A percentile compares a stretch with the other conserved stretches of the same genome.
phyloP scores from a whole-genome alignment of 495 filamentous ascomycete genomes.

The Cercophora newfieldiana region DNA sequence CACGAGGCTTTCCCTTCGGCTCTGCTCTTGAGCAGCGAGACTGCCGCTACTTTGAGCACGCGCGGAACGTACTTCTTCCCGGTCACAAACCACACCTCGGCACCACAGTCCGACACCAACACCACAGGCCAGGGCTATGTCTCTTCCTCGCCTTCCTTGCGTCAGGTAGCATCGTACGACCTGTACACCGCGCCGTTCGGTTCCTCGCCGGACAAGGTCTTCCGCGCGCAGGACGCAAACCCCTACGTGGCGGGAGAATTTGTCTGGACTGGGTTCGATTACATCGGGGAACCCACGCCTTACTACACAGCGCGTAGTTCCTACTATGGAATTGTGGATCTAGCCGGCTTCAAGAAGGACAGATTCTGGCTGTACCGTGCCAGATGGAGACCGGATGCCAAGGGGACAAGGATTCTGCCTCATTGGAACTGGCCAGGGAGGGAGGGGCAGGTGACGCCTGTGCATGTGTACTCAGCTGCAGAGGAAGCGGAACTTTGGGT shows the following conservation, averaged over 20 bases:
- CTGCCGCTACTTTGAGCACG: slow-evolving; percentile 43
- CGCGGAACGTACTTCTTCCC: slow-evolving; percentile 55
- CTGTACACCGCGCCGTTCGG: slow-evolving; percentile 44
- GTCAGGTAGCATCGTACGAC: slow-evolving; percentile 47
- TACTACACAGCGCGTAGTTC: slow-evolving; percentile 46
- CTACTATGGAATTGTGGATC: slow-evolving; percentile 53
- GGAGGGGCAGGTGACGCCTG: slow-evolving; percentile 45
- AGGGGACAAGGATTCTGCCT: slow-evolving; percentile 48
- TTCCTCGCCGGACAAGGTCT: slow-evolving; percentile 49
- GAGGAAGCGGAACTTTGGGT: slow-evolving; percentile 53
- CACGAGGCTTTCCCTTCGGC: slow-evolving; percentile 43
- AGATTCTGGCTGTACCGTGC: slow-evolving; percentile 51
- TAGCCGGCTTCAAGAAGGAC: slow-evolving; percentile 54
- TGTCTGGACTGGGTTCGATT: slow-evolving; percentile 55
- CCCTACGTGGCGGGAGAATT: slow-evolving; percentile 50
- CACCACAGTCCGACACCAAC: slow-evolving; percentile 33
- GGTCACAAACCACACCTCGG: slow-evolving; percentile 36
- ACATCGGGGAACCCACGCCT: slow-evolving; percentile 52
- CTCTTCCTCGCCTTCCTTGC: background rate
- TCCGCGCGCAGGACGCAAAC: slow-evolving; percentile 44
- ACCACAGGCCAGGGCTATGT: slow-evolving; percentile 14
- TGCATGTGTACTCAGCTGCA: slow-evolving; percentile 49
- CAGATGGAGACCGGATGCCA: slow-evolving; percentile 44
- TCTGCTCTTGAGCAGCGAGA: slow-evolving; percentile 47
- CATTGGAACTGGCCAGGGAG: slow-evolving; percentile 55